Conservation (phyloP, 1,284 basidiomycete species). For the Filobasidium uniguttulatum region DNA sequence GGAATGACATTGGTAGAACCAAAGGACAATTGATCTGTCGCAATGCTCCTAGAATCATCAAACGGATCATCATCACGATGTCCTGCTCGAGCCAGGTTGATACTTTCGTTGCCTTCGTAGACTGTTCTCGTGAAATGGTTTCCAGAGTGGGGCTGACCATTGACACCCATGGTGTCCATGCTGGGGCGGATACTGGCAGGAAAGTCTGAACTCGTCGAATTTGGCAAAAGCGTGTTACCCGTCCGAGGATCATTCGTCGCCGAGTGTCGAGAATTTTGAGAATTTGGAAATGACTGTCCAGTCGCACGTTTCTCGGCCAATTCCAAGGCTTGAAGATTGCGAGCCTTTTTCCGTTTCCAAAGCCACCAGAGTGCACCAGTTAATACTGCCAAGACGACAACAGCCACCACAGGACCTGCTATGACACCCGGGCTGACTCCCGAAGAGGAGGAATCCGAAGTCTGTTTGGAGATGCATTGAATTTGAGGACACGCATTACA, state of each 20-base stretch:
- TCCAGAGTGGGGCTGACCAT: not conserved
- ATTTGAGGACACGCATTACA: slow-evolving; percentile 30
- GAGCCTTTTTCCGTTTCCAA: slow-evolving; percentile 30
- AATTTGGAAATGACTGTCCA: not conserved
- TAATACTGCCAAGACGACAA: slow-evolving; percentile 25
- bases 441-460: slow-evolving; percentile 8
- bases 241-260: slow-evolving; percentile 1
- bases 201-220: not conserved
- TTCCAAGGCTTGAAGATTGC: not conserved
- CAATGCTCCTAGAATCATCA: slow-evolving; percentile 28
- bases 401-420: slow-evolving; percentile 33
- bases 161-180: not conserved
- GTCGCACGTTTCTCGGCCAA: not conserved
- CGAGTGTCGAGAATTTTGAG: not conserved
- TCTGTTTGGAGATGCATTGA: slow-evolving; percentile 23
- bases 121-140: not conserved
- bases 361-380: slow-evolving; percentile 33
- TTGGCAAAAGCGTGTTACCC: not conserved
- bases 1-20: slow-evolving; percentile 35
- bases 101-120: not conserved
- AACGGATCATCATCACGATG: slow-evolving; percentile 25
- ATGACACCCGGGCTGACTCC: slow-evolving; percentile 34
- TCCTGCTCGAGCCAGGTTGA: not conserved
- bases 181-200: not conserved
- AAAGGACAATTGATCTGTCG: slow-evolving; percentile 22